A percentile compares a stretch with the other conserved stretches of the same genome.
Evolutionary conservation across 768 basidiomycete species (phyloP).

Genomic region (Termitomyces sp.): DNA sequence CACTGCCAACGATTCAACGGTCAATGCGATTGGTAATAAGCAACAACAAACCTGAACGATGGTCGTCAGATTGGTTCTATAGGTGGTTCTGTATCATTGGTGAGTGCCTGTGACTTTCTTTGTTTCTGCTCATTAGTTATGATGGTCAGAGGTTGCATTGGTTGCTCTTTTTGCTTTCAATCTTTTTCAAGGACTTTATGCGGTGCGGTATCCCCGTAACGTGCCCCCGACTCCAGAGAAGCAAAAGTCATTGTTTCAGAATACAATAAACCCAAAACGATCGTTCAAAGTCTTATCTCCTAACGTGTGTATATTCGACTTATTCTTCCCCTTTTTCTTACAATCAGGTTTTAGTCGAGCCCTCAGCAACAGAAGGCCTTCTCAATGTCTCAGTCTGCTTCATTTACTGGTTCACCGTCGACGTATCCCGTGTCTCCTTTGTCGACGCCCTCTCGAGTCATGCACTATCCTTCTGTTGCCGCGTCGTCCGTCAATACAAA

Average conservation of each 20-base stretch:
- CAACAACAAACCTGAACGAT: constrained; percentile 18
- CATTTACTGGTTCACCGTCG: constrained; percentile 20
- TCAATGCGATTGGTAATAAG: constrained; percentile 23
- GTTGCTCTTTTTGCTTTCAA: constrained; percentile 31
- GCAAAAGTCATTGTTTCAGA: constrained; percentile 18
- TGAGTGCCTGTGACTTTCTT: constrained; percentile 14
- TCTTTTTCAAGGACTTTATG: constrained; percentile 33
- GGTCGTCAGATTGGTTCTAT: constrained; percentile 30
- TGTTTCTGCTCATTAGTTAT: background rate
- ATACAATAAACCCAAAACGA: constrained; percentile 27
- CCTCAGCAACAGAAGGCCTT: constrained; percentile 40
- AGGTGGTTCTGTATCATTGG: constrained; percentile 34
- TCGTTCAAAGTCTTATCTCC: constrained; percentile 35
- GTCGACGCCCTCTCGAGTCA: constrained; percentile 33
- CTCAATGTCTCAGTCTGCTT: constrained; percentile 29
- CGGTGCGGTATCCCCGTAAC: constrained; percentile 37
- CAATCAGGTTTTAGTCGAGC: constrained; percentile 23
- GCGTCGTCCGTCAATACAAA: constrained; percentile 26
- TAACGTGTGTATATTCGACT: constrained; percentile 21
- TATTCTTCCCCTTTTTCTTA: background rate
- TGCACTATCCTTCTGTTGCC: constrained; percentile 28
- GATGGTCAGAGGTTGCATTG: constrained; percentile 25
- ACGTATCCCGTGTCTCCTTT: constrained; percentile 32
- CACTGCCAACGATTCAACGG: constrained; percentile 32
- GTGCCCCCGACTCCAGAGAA: constrained; percentile 29